Conservation (phyloP, 805 yeast species). For the Wickerhamomyces strasburgensis region DNA sequence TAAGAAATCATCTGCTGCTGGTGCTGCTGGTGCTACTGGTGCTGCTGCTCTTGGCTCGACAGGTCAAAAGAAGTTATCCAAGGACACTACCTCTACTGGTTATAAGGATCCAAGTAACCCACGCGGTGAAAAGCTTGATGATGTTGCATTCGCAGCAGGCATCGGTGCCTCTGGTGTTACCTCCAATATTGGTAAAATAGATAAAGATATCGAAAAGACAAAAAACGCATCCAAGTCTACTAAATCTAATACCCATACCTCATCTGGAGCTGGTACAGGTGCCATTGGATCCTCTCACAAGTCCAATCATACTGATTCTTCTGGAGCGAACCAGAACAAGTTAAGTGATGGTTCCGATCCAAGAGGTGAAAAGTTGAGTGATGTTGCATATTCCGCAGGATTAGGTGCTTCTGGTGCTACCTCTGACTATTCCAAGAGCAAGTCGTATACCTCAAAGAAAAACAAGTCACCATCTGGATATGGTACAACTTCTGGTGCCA, state of each 20-base stretch:
- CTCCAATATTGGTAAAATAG: not conserved
- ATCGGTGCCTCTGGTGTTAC: conserved; percentile 10
- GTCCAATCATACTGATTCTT: not conserved
- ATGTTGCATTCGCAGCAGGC: conserved; percentile 12
- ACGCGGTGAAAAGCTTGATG: conserved; percentile 7
- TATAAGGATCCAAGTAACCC: too few species aligned
- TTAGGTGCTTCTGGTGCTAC: conserved; percentile 14
- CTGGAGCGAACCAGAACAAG: too few species aligned
- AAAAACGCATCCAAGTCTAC: conserved; percentile 1
- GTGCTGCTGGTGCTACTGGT: conserved; percentile 1
- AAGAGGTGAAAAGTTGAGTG: conserved; percentile 8
- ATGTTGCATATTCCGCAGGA: conserved; percentile 10
- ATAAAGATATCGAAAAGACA: too few species aligned
- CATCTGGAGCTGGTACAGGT: conserved; percentile 9
- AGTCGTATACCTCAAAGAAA: not conserved
- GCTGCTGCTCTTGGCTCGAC: conserved; percentile 2
- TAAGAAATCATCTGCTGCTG: too few species aligned
- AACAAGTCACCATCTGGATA: not conserved
- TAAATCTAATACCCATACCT: not conserved
- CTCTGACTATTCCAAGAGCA: conserved; percentile 1
- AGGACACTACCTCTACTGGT: too few species aligned
- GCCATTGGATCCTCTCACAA: conserved; percentile 9
- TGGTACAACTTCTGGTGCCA: not conserved
- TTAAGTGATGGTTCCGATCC: too few species aligned
- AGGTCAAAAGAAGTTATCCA: too few species aligned